Evolutionary conservation across 2,329 filamentous ascomycete species (phyloP).

Genomic region (Lachnellula subtilissima): DNA sequence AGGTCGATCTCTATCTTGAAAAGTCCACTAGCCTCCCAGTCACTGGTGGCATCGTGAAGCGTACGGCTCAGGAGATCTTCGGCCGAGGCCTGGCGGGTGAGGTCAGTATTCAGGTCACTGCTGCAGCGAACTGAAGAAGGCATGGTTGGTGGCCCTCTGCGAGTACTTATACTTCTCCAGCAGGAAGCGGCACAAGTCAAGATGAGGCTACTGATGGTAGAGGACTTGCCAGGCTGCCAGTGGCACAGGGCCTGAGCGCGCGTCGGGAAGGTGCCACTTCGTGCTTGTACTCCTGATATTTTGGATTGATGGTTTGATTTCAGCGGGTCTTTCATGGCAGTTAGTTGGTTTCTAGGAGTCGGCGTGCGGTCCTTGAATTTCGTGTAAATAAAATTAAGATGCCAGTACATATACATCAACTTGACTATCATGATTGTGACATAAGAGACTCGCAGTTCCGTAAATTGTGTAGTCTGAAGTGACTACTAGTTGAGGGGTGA

Average conservation of each 20-base stretch:
- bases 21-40: slow-evolving; percentile 76
- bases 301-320: slow-evolving; percentile 5
- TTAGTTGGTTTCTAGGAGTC: background rate
- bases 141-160: background rate
- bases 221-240: too few species aligned
- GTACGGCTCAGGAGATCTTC: slow-evolving; percentile 67
- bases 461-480: too few species aligned
- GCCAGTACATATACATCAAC: background rate
- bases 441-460: too few species aligned
- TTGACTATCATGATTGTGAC: too few species aligned
- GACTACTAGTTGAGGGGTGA: too few species aligned
- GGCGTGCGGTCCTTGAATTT: background rate
- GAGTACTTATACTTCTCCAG: background rate
- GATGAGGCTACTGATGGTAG: too few species aligned
- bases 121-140: slow-evolving; percentile 22
- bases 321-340: slow-evolving; percentile 5
- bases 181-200: background rate
- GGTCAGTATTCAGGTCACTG: slow-evolving; percentile 19
- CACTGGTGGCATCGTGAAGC: slow-evolving; percentile 88
- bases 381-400: slow-evolving; percentile 4
- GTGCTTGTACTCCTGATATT: background rate
- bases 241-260: too few species aligned
- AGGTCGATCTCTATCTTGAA: slow-evolving; percentile 85
- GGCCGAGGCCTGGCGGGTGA: slow-evolving; percentile 11
- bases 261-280: too few species aligned